Percentiles rank a stretch among this genome's conserved stretches.
Conservation (phyloP, 192 early-diverging fungal species). For the Coemansia sp. region DNA sequence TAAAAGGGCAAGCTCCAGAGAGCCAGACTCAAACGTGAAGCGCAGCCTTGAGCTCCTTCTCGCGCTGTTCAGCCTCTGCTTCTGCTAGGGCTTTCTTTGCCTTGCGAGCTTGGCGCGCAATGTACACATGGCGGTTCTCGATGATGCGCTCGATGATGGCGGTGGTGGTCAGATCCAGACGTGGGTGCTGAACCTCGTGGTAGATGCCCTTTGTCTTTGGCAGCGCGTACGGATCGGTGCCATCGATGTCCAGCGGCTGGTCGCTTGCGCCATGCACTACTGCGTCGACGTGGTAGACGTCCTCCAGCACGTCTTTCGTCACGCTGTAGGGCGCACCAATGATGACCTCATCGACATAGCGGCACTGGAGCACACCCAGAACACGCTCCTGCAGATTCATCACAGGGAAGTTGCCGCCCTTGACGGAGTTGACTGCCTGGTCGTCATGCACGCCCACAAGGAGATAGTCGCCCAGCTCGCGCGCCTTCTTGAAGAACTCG, state of each 20-base stretch:
- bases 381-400: slow-evolving; percentile 96
- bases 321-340: slow-evolving; percentile 90
- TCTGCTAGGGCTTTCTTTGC: slow-evolving; percentile 68
- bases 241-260: slow-evolving; percentile 67
- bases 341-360: slow-evolving; percentile 93
- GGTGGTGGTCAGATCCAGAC: slow-evolving; percentile 76
- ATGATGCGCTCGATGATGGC: slow-evolving; percentile 89
- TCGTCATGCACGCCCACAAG: slow-evolving; percentile 95
- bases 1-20: too few species aligned
- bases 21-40: background rate
- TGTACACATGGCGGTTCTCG: slow-evolving; percentile 77
- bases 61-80: slow-evolving; percentile 61
- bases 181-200: slow-evolving; percentile 74
- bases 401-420: slow-evolving; percentile 86
- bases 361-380: slow-evolving; percentile 87
- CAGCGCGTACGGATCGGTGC: slow-evolving; percentile 81
- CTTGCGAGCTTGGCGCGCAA: slow-evolving; percentile 75
- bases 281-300: slow-evolving; percentile 81
- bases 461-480: slow-evolving; percentile 82
- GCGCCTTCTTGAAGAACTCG: slow-evolving; percentile 87
- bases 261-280: slow-evolving; percentile 77
- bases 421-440: slow-evolving; percentile 82
- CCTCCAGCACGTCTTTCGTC: slow-evolving; percentile 79
- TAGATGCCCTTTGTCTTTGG: slow-evolving; percentile 81
- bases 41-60: slow-evolving; percentile 57